Evolutionary conservation across 768 basidiomycete genomes (phyloP).

Genomic region (Pisolithus albus): DNA sequence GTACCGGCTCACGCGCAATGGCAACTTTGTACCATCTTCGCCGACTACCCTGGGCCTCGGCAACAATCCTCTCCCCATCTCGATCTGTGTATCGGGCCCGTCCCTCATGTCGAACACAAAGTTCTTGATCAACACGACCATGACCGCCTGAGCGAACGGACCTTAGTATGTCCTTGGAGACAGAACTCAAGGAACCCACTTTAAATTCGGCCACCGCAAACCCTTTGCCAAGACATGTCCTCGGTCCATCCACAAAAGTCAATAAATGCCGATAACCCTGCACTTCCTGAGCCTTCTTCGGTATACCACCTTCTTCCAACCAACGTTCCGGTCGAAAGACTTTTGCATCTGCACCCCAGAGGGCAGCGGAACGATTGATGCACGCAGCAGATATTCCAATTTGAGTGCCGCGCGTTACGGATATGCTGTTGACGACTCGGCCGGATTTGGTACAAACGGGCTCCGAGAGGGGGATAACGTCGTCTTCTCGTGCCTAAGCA

Average conservation of each 20-base stretch:
- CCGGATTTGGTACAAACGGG: slow-evolving; percentile 33
- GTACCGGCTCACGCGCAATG: neutral
- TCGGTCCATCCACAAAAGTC: slow-evolving; percentile 40
- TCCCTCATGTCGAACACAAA: too few species aligned
- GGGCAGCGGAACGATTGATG: slow-evolving; percentile 41
- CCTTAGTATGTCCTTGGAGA: too few species aligned
- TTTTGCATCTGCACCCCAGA: slow-evolving; percentile 58
- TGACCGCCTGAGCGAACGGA: too few species aligned
- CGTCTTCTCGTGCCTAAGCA: slow-evolving; percentile 42
- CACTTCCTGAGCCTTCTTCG: slow-evolving; percentile 25
- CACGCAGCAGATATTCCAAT: slow-evolving; percentile 37
- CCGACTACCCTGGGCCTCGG: neutral
- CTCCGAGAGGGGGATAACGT: slow-evolving; percentile 50
- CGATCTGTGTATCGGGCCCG: neutral
- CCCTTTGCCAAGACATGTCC: slow-evolving; percentile 35
- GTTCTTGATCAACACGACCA: too few species aligned
- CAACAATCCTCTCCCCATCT: neutral
- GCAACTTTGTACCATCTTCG: neutral
- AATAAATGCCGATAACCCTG: slow-evolving; percentile 35
- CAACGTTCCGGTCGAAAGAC: slow-evolving; percentile 62
- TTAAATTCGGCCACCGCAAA: too few species aligned
- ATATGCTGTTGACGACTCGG: slow-evolving; percentile 28
- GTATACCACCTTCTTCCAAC: slow-evolving; percentile 31
- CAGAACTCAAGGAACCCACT: too few species aligned
- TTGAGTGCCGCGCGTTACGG: slow-evolving; percentile 42